Conservation (phyloP, 1,284 basidiomycete genomes). For the Inonotus hispidus region DNA sequence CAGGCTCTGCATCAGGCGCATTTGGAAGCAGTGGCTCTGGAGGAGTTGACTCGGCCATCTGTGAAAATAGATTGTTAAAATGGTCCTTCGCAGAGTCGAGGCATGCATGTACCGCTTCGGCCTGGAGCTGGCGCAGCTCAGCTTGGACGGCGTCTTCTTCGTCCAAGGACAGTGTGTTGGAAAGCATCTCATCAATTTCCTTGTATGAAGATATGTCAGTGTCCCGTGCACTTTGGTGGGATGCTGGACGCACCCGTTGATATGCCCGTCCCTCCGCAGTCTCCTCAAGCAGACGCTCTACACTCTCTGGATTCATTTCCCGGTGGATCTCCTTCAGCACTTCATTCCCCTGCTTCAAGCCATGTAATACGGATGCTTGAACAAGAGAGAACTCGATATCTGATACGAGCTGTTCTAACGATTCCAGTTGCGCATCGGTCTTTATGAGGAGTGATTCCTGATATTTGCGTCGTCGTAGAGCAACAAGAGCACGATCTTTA, state of each 20-base stretch:
- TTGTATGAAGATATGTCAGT: slow-evolving; percentile 27
- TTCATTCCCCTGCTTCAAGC: slow-evolving; percentile 88
- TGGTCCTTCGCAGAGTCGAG: not conserved
- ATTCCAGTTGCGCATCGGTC: slow-evolving; percentile 89
- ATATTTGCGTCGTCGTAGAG: slow-evolving; percentile 87
- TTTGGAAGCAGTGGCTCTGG: slow-evolving; percentile 34
- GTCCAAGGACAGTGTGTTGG: slow-evolving; percentile 76
- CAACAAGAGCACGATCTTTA: slow-evolving; percentile 83
- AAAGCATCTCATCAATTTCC: slow-evolving; percentile 90
- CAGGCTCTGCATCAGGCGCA: slow-evolving; percentile 42
- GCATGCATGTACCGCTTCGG: slow-evolving; percentile 32
- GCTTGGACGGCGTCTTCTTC: slow-evolving; percentile 92
- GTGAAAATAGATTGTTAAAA: not conserved
- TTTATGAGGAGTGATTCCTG: slow-evolving; percentile 84
- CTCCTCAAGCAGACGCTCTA: slow-evolving; percentile 91
- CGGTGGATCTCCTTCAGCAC: slow-evolving; percentile 92
- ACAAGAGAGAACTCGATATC: slow-evolving; percentile 96
- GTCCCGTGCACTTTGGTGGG: not conserved
- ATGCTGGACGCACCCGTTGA: slow-evolving; percentile 59
- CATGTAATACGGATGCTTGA: slow-evolving; percentile 89
- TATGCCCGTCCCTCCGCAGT: slow-evolving; percentile 91
- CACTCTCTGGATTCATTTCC: slow-evolving; percentile 87
- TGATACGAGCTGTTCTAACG: slow-evolving; percentile 86
- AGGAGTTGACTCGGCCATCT: slow-evolving; percentile 17
- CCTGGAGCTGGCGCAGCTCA: slow-evolving; percentile 70